Conservation (phyloP, 2,329 filamentous ascomycete species). For the Blumeriella jaapii region DNA sequence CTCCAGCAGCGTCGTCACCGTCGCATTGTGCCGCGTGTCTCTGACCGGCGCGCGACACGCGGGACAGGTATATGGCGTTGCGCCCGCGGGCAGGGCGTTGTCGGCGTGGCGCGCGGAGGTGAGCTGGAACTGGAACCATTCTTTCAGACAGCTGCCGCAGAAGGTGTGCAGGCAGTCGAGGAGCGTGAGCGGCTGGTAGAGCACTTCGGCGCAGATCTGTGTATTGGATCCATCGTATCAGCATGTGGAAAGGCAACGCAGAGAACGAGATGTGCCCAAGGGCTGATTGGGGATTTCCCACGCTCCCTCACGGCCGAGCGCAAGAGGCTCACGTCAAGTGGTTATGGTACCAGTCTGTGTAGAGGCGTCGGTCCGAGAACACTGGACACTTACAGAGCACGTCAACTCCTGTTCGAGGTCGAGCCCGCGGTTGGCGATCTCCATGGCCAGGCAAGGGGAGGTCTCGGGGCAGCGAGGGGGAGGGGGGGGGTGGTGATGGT, state of each 20-base stretch:
- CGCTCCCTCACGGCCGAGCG: no score
- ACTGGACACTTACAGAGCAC: slow-evolving; percentile 70
- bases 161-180: slow-evolving; percentile 94
- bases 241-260: no score
- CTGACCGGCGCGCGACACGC: slow-evolving; percentile 81
- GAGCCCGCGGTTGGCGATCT: slow-evolving; percentile 38
- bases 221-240: slow-evolving; percentile 7
- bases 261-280: no score
- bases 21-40: slow-evolving; percentile 81
- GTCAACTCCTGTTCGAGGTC: slow-evolving; percentile 90
- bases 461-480: neutral
- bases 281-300: no score
- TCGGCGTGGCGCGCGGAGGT: slow-evolving; percentile 18
- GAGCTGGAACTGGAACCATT: slow-evolving; percentile 80
- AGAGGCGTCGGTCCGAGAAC: no score
- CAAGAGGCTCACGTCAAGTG: no score
- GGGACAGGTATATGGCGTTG: slow-evolving; percentile 67
- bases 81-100: slow-evolving; percentile 15
- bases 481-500: no score
- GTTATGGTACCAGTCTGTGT: no score
- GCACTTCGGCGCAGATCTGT: slow-evolving; percentile 92
- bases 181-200: slow-evolving; percentile 81
- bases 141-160: slow-evolving; percentile 87
- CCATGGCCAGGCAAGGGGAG: slow-evolving; percentile 30
- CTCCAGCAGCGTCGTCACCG: slow-evolving; percentile 78